Evolutionary conservation across 2,329 filamentous ascomycete genomes (phyloP).

Genomic region (Alternaria infectoria): DNA sequence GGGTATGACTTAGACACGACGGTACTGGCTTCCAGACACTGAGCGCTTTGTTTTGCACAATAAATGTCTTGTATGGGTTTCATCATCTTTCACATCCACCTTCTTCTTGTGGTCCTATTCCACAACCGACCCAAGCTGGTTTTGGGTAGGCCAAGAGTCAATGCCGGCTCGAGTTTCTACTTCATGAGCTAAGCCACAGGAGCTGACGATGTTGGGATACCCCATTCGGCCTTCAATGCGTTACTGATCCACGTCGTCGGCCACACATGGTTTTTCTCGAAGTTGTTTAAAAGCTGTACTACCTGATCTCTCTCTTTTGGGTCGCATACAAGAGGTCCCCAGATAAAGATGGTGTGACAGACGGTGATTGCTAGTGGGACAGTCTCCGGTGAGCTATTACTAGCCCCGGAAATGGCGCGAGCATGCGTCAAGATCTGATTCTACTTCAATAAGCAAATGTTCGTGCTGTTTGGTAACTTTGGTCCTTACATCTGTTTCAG

Average conservation of each 20-base stretch:
- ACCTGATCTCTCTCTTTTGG: conserved; percentile 28
- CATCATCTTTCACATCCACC: background rate
- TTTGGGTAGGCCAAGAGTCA: background rate
- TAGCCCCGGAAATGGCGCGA: conserved; percentile 34
- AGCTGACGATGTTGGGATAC: background rate
- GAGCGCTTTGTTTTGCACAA: background rate
- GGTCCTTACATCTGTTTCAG: conserved; percentile 28
- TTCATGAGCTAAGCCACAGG: background rate
- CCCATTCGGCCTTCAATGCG: conserved; percentile 36
- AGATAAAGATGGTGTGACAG: conserved; percentile 39
- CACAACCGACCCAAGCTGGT: background rate
- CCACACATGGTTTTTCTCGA: conserved; percentile 36
- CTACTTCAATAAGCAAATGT: conserved; percentile 12
- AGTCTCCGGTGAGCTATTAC: conserved; percentile 31
- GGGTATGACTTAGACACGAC: background rate
- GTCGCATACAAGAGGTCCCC: conserved; percentile 30
- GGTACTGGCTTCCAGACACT: background rate
- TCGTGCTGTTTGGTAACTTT: background rate
- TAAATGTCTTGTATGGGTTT: background rate
- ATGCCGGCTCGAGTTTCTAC: background rate
- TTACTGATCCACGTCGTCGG: conserved; percentile 42
- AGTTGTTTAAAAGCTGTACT: conserved; percentile 26
- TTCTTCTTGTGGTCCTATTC: background rate
- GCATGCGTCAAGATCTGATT: conserved; percentile 33
- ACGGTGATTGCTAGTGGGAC: conserved; percentile 32